phyloP scores from a whole-genome alignment of 2,329 filamentous ascomycete genomes.

The Aspergillus fumigatiaffinis region DNA sequence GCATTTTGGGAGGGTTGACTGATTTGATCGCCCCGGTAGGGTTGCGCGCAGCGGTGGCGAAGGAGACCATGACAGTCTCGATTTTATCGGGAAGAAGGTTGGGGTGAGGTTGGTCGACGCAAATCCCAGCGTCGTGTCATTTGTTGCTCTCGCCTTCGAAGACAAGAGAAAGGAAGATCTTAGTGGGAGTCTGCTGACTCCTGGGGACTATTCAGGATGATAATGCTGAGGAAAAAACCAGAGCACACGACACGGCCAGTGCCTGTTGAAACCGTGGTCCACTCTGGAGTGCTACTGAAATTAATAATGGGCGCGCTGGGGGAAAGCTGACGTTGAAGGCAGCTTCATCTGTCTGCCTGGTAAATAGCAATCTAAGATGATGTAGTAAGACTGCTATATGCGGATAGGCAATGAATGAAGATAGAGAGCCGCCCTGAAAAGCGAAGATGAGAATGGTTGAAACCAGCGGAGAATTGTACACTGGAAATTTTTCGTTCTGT shows the following conservation, averaged over 20 bases:
- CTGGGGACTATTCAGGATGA: not conserved
- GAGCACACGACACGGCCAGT: slow-evolving; percentile 18
- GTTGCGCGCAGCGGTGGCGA: slow-evolving; percentile 27
- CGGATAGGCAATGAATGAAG: slow-evolving; percentile 13
- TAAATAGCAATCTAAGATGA: slow-evolving; percentile 9
- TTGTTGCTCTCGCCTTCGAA: slow-evolving; percentile 11
- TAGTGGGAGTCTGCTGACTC: not conserved
- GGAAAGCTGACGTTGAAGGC: not conserved
- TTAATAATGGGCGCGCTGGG: slow-evolving; percentile 3
- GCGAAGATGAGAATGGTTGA: slow-evolving; percentile 2
- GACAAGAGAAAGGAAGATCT: not conserved
- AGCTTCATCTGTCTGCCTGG: slow-evolving; percentile 17
- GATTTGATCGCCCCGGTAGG: slow-evolving; percentile 23
- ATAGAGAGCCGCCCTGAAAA: not conserved
- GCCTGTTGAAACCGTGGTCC: slow-evolving; percentile 8
- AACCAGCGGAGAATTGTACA: not conserved
- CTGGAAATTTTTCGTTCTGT: slow-evolving; percentile 19
- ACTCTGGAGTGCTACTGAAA: slow-evolving; percentile 12
- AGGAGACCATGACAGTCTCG: slow-evolving; percentile 31
- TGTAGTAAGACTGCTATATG: slow-evolving; percentile 6
- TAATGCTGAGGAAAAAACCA: not conserved
- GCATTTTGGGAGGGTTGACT: slow-evolving; percentile 28
- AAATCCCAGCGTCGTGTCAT: slow-evolving; percentile 18
- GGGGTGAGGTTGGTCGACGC: slow-evolving; percentile 5
- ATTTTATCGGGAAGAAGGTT: slow-evolving; percentile 6